phyloP scores from a whole-genome alignment of 768 basidiomycete species.

The Boletus speciosus region DNA sequence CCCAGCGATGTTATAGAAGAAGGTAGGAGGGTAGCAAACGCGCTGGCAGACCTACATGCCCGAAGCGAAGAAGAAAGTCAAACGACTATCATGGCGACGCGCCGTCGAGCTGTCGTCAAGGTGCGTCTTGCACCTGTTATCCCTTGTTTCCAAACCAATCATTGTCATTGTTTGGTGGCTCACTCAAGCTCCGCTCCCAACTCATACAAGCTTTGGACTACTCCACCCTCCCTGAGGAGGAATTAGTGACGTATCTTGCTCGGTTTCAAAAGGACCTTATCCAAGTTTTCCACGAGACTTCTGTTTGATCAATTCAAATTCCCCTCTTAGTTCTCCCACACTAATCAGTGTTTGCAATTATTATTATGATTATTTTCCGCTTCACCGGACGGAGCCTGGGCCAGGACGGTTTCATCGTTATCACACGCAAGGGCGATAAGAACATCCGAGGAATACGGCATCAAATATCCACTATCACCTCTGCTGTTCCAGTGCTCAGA shows the following conservation, averaged over 20 bases:
- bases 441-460: slow-evolving; percentile 9
- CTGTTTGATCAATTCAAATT: slow-evolving; percentile 9
- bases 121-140: slow-evolving; percentile 38
- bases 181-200: slow-evolving; percentile 64
- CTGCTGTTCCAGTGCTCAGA: neutral
- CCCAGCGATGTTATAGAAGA: slow-evolving; percentile 67
- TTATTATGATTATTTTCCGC: neutral
- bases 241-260: slow-evolving; percentile 60
- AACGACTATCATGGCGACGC: slow-evolving; percentile 52
- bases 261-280: slow-evolving; percentile 71
- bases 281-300: slow-evolving; percentile 37
- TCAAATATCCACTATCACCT: neutral
- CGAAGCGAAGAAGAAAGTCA: slow-evolving; percentile 59
- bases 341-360: slow-evolving; percentile 3
- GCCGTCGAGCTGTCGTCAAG: slow-evolving; percentile 65
- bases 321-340: neutral
- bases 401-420: slow-evolving; percentile 7
- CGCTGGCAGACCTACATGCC: slow-evolving; percentile 55
- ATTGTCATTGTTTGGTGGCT: neutral
- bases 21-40: slow-evolving; percentile 56
- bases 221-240: slow-evolving; percentile 70
- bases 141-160: neutral
- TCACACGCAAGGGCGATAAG: slow-evolving; percentile 11
- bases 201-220: slow-evolving; percentile 70
- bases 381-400: neutral